Conservation (phyloP, 768 basidiomycete genomes). For the Exsudoporus frostii region DNA sequence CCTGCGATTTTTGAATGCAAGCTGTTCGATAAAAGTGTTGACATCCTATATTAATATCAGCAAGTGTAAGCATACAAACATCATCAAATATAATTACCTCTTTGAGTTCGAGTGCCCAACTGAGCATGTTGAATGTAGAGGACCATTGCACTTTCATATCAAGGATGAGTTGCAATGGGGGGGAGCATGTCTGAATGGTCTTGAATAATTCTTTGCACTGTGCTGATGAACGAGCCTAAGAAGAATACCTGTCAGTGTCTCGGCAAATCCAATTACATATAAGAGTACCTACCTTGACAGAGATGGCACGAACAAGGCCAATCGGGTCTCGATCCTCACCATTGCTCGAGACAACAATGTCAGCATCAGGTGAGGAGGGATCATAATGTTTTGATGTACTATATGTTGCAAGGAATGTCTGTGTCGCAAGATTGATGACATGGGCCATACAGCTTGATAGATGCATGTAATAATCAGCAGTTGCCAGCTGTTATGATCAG, state of each 20-base stretch:
- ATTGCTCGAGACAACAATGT: neutral
- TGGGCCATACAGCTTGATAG: neutral
- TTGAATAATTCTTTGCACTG: constrained; percentile 4
- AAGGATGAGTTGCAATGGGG: constrained; percentile 1
- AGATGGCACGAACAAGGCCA: constrained; percentile 2
- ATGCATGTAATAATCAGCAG: too few relatives aligned
- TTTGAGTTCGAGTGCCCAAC: neutral
- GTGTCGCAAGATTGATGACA: neutral
- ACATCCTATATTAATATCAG: constrained; percentile 1
- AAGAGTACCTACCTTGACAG: constrained; percentile 9
- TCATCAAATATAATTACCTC: constrained; percentile 1
- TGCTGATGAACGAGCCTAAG: neutral
- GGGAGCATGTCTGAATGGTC: neutral
- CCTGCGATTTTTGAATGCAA: neutral
- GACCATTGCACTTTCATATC: constrained; percentile 9
- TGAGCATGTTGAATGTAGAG: constrained; percentile 5
- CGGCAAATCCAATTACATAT: too few relatives aligned
- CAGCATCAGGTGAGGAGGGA: neutral
- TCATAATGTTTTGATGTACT: constrained; percentile 2
- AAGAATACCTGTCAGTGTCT: neutral
- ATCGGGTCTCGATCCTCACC: neutral
- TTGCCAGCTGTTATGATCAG: too few relatives aligned
- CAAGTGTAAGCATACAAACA: neutral
- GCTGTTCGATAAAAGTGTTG: neutral
- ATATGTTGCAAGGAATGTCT: neutral